Percentiles rank a stretch among this genome's conserved stretches.
These are phyloP conservation scores for Thymus quinquecostatus DNA, from an alignment of 257 asterid species.

Conservation along the genomic window DNA sequence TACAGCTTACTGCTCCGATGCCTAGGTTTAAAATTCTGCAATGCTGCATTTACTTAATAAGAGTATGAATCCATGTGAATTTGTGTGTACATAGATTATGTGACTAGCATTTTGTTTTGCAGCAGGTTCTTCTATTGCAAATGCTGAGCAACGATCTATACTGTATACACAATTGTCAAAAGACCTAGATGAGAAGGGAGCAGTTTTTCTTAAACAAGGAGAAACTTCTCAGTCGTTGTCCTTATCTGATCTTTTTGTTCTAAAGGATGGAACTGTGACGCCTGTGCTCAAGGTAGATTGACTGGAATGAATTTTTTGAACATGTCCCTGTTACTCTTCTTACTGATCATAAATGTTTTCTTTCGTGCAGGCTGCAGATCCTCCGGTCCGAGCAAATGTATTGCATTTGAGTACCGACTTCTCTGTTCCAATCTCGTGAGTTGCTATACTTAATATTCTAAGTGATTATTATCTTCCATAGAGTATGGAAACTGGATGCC, in stretches of 20 bases:
- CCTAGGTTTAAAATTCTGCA: not conserved
- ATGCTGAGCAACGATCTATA: slow-evolving; percentile 65
- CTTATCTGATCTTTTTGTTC: slow-evolving; percentile 73
- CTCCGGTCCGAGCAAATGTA: slow-evolving; percentile 91
- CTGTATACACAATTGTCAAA: slow-evolving; percentile 74
- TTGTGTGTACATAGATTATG: not conserved
- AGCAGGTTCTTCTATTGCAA: slow-evolving; percentile 48
- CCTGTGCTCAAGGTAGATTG: slow-evolving; percentile 68
- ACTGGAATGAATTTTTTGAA: not conserved
- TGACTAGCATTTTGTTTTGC: slow-evolving; percentile 28
- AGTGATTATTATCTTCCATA: not conserved
- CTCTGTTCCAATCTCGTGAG: slow-evolving; percentile 88
- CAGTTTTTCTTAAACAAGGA: slow-evolving; percentile 78
- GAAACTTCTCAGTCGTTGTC: slow-evolving; percentile 91
- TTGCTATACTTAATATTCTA: slow-evolving; percentile 16
- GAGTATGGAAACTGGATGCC: not conserved
- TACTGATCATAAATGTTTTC: slow-evolving; percentile 28
- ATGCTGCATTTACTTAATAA: not conserved
- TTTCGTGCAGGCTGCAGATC: slow-evolving; percentile 68
- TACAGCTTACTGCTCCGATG: not conserved
- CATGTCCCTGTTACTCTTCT: slow-evolving; percentile 12
- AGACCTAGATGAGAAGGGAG: slow-evolving; percentile 85
- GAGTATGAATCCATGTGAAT: not conserved
- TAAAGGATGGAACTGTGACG: slow-evolving; percentile 62
- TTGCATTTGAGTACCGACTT: slow-evolving; percentile 66